A percentile compares a stretch with the other conserved stretches of the same genome.
Evolutionary conservation across 768 basidiomycete genomes (phyloP).

Genomic region (Trametes sanguinea): DNA sequence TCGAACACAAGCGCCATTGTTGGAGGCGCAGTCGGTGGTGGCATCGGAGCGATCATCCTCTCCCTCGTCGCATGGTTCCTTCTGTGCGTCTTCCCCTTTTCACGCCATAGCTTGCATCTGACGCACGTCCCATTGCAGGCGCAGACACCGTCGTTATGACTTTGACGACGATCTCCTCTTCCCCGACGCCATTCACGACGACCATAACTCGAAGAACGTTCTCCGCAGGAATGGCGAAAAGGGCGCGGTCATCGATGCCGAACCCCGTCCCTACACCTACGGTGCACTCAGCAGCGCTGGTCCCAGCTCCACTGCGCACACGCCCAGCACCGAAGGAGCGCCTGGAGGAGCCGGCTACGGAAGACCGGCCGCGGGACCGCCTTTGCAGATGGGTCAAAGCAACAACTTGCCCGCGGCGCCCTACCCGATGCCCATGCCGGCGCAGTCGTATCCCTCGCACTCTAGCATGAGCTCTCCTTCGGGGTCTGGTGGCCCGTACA

Average conservation of each 20-base stretch:
- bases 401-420: not conserved
- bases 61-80: conserved; percentile 20
- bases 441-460: not conserved
- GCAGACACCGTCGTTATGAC: conserved; percentile 11
- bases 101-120: not conserved
- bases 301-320: not conserved
- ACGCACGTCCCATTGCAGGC: not conserved
- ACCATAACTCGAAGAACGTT: conserved; percentile 4
- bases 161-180: conserved; percentile 25
- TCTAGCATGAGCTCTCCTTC: not conserved
- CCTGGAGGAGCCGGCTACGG: not conserved
- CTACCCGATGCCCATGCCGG: not conserved
- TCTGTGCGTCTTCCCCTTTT: conserved; percentile 6
- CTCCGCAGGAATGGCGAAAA: conserved; percentile 8
- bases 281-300: conserved; percentile 9
- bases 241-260: conserved; percentile 6
- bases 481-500: not conserved
- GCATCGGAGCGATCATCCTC: conserved; percentile 15
- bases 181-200: not conserved
- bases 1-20: conserved; percentile 21
- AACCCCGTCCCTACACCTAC: conserved; percentile 11
- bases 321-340: conserved; percentile 7
- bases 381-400: not conserved
- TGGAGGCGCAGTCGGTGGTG: conserved; percentile 24
- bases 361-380: not conserved